Percentiles rank a stretch among this genome's conserved stretches.
Conservation (phyloP, 2,329 filamentous ascomycete species). For the Aspergillus quadrilineatus region DNA sequence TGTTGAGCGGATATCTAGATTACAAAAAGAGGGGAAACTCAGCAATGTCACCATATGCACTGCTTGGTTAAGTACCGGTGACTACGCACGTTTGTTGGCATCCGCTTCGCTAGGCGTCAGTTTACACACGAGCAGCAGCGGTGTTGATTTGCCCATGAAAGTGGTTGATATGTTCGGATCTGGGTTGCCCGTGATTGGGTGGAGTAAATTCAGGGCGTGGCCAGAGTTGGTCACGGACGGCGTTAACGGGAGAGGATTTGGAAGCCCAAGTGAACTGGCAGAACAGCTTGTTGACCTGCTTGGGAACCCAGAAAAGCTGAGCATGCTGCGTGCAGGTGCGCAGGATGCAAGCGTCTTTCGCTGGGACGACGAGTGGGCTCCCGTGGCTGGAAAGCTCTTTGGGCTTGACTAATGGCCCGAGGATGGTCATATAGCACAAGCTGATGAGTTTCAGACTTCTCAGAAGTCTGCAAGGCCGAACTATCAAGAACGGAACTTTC, state of each 20-base stretch:
- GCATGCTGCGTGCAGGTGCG: slow-evolving; percentile 66
- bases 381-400: slow-evolving; percentile 72
- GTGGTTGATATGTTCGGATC: slow-evolving; percentile 99
- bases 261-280: slow-evolving; percentile 65
- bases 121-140: slow-evolving; percentile 88
- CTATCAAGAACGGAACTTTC: slow-evolving; percentile 31
- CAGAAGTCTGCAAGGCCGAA: neutral
- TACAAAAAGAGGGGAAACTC: slow-evolving; percentile 64
- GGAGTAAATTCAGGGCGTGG: slow-evolving; percentile 83
- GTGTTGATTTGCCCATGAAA: slow-evolving; percentile 97
- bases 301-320: slow-evolving; percentile 56
- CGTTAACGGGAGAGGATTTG: slow-evolving; percentile 82
- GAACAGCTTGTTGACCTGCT: slow-evolving; percentile 66
- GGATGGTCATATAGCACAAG: neutral
- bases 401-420: slow-evolving; percentile 39
- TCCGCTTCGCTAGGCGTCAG: slow-evolving; percentile 87
- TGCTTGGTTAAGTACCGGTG: slow-evolving; percentile 77
- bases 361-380: slow-evolving; percentile 94
- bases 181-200: slow-evolving; percentile 85
- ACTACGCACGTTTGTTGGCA: slow-evolving; percentile 82
- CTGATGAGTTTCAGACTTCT: neutral
- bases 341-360: slow-evolving; percentile 69
- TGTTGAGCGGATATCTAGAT: slow-evolving; percentile 60
- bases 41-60: slow-evolving; percentile 71
- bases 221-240: slow-evolving; percentile 85